Base-by-base conservation (phyloP, 2,329 filamentous ascomycete species). In the Fusarium multiceps region DNA sequence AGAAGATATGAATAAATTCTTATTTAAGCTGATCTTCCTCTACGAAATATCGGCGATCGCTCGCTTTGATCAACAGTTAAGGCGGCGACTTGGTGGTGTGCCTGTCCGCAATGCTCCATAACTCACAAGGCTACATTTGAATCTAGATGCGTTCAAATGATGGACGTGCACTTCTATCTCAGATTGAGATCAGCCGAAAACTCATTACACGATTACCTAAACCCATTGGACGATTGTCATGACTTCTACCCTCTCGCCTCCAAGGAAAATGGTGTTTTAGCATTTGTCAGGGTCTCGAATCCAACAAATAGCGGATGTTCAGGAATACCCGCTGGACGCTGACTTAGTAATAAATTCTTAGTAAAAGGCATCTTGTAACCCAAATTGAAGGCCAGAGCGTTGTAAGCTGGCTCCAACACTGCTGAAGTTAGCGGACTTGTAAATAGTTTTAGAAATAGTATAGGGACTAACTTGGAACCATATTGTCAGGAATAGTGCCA, bases 1-100 rank as follows among this genome's bases (percentile, higher is more conserved):
- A 6, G 5, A 48, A 48, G 27, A 30, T 2, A 30, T 48, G 21
- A 2, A 48, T 48, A 4, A 0, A 37, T n/a, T 30, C 28, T 30
- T 14, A 13, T 30, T 1, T 6, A 30, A 30, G 12, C 28, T 30
- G 6, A 3, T 30, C 28, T 13, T 30, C 28, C 7, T 30, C 12
- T 30, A 30, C 0, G 12, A 13, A 7, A 30, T 7, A 13, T 30
- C n/a, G n/a, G n/a, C n/a, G n/a, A n/a, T n/a, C 0, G 28, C 6
- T 30, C 12, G 12, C 12, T 30, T 30, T 7, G 0, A 30, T 30
- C 3, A 30, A 30, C 12, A 30, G 12, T 13, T 1, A 28, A 28
- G 27, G 4, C 27, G 10, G 5, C 27, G 11, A 12, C 28, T 30
- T 30, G 12, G 28, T 30, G 12, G 28, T 13, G 6, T 30, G 5